Conservation (phyloP, 2,329 filamentous ascomycete genomes). For the Sarocladiaceae sp. region DNA sequence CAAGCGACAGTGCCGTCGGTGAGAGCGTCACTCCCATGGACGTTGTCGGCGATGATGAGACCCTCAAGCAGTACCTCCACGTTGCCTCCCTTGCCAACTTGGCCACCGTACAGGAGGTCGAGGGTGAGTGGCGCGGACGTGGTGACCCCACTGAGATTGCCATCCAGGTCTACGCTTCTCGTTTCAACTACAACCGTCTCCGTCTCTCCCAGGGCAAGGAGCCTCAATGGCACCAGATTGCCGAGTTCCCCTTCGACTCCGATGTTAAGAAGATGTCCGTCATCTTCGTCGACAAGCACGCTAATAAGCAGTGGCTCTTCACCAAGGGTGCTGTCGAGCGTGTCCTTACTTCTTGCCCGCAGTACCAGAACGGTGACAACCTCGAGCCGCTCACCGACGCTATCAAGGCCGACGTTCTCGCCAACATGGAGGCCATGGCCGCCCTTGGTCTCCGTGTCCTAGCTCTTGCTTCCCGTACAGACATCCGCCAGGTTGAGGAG, state of each 20-base stretch:
- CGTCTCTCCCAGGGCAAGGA: conserved; percentile 42
- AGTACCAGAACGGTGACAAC: conserved; percentile 24
- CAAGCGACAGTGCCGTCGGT: conserved; percentile 20
- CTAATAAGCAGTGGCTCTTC: conserved; percentile 29
- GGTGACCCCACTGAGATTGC: conserved; percentile 67
- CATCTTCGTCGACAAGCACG: conserved; percentile 44
- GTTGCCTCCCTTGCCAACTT: conserved; percentile 53
- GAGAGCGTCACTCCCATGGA: conserved; percentile 20
- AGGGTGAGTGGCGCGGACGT: conserved; percentile 49
- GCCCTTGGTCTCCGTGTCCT: conserved; percentile 61
- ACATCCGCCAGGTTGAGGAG: conserved; percentile 29
- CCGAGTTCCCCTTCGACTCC: conserved; percentile 66
- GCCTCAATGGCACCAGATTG: conserved; percentile 48
- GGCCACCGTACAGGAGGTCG: conserved; percentile 39
- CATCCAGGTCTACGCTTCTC: conserved; percentile 63
- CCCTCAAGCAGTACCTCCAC: conserved; percentile 48
- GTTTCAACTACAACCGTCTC: conserved; percentile 55
- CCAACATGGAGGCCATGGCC: conserved; percentile 59
- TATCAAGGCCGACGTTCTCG: conserved; percentile 47
- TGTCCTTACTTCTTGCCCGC: conserved; percentile 46
- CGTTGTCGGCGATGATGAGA: conserved; percentile 33
- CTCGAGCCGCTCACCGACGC: conserved; percentile 41
- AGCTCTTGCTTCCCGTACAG: conserved; percentile 50
- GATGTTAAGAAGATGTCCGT: conserved; percentile 71
- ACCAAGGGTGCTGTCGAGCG: conserved; percentile 64